Conservation (phyloP, 352 stramenopile genomes). For the Phytophthora boehmeriae region DNA sequence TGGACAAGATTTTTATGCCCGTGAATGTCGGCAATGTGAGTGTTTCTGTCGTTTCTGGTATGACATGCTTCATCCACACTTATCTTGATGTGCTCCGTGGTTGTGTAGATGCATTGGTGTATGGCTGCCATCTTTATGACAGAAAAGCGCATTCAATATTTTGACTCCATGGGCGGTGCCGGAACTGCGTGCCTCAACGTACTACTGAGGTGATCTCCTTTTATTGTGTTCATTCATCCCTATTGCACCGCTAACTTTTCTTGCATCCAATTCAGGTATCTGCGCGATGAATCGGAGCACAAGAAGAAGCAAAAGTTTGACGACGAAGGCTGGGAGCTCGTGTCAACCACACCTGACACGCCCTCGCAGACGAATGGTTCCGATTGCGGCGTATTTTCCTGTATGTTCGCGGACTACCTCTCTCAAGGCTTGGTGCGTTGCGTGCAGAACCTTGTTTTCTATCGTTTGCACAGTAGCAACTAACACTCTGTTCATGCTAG, state of each 20-base stretch:
- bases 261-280: slow-evolving; percentile 49
- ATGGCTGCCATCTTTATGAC: slow-evolving; percentile 88
- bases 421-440: slow-evolving; percentile 67
- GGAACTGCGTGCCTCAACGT: slow-evolving; percentile 76
- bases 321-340: slow-evolving; percentile 64
- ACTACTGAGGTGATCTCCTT: slow-evolving; percentile 52
- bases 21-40: slow-evolving; percentile 88
- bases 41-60: not conserved
- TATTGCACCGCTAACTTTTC: not conserved
- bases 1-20: slow-evolving; percentile 90
- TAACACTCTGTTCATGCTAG: slow-evolving; percentile 29
- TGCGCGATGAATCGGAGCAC: slow-evolving; percentile 84
- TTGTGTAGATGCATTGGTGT: slow-evolving; percentile 83
- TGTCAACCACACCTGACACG: slow-evolving; percentile 61
- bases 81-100: no score
- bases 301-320: slow-evolving; percentile 83
- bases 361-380: slow-evolving; percentile 84
- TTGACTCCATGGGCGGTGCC: slow-evolving; percentile 81
- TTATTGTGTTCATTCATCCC: not conserved
- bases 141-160: slow-evolving; percentile 91
- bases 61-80: no score
- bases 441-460: no score
- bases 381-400: slow-evolving; percentile 89
- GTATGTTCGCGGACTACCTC: slow-evolving; percentile 86
- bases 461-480: no score